Conservation (phyloP, 164 flowering plant genomes). For the Chimonanthus salicifolius region DNA sequence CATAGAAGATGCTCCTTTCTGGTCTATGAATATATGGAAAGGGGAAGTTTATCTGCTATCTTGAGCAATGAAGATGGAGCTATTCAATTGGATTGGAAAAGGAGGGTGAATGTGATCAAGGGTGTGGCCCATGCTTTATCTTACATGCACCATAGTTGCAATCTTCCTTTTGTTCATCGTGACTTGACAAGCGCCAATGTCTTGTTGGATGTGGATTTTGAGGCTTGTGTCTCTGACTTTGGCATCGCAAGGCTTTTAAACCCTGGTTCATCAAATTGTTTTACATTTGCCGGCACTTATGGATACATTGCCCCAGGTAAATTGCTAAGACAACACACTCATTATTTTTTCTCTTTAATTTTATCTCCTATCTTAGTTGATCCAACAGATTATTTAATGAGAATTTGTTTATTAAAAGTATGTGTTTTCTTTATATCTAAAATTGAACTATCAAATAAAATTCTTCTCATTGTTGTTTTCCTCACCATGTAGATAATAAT, state of each 20-base stretch:
- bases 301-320: conserved; percentile 77
- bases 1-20: conserved; percentile 30
- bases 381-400: not conserved
- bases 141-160: conserved; percentile 21
- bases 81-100: conserved; percentile 35
- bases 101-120: conserved; percentile 38
- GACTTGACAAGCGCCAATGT: conserved; percentile 48
- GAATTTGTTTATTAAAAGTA: not conserved
- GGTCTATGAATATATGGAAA: conserved; percentile 52
- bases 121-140: conserved; percentile 7
- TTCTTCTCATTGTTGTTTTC: no score
- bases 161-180: conserved; percentile 51
- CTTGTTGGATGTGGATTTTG: conserved; percentile 40
- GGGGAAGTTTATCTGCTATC: conserved; percentile 43
- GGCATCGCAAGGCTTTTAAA: conserved; percentile 49
- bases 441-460: no score
- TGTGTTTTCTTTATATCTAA: no score
- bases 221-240: conserved; percentile 50
- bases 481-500: no score
- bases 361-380: not conserved
- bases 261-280: conserved; percentile 45
- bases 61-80: conserved; percentile 28
- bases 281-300: conserved; percentile 47
- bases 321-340: not conserved
- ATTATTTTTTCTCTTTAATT: not conserved